A percentile compares a stretch with the other conserved stretches of the same genome.
Conservation (phyloP, 2,329 filamentous ascomycete genomes). For the Venturia carpophila region DNA sequence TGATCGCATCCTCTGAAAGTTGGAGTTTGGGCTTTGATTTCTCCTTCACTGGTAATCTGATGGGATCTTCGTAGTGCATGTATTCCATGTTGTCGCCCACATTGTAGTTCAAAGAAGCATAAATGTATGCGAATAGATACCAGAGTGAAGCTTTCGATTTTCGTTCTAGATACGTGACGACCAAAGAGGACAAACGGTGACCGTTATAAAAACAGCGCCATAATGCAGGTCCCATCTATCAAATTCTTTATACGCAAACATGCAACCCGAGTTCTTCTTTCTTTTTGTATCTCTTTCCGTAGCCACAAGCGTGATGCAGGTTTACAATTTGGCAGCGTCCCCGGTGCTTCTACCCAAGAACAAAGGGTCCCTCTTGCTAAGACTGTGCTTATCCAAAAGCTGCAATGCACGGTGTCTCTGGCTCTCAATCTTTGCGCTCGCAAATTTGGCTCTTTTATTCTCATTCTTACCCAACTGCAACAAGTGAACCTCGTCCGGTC, state of each 20-base stretch:
- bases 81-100: conserved; percentile 45
- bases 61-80: conserved; percentile 54
- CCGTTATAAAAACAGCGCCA: not conserved
- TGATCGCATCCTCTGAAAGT: conserved; percentile 57
- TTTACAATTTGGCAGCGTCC: conserved; percentile 17
- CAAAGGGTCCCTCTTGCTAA: conserved; percentile 15
- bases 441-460: conserved; percentile 46
- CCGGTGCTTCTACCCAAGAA: conserved; percentile 14
- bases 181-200: not conserved
- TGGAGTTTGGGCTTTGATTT: conserved; percentile 51
- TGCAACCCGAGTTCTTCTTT: not conserved
- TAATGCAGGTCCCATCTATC: not conserved
- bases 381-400: conserved; percentile 10
- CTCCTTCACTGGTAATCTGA: conserved; percentile 55
- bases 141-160: not conserved
- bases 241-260: not conserved
- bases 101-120: not conserved
- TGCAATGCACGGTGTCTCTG: conserved; percentile 8
- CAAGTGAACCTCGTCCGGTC: conserved; percentile 85
- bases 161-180: not conserved
- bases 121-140: not conserved
- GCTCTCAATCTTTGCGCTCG: conserved; percentile 17
- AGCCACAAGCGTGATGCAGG: not conserved
- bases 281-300: not conserved
- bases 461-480: conserved; percentile 73